These are phyloP conservation scores for Neofusicoccum laricinum DNA, from an alignment of 2,329 filamentous ascomycete species.

Conservation along the genomic window DNA sequence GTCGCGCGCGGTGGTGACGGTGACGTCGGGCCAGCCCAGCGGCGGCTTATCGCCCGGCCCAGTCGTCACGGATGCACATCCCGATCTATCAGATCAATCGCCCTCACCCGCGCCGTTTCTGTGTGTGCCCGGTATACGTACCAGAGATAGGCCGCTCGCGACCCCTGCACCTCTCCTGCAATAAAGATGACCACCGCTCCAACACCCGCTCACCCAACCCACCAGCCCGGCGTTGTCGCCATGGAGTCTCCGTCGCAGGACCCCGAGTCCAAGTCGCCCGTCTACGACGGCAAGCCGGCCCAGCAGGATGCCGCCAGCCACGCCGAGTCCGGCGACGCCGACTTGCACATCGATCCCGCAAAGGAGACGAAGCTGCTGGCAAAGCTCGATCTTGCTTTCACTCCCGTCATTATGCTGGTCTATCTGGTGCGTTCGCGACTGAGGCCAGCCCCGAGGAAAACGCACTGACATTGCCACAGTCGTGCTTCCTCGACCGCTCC, in stretches of 20 bases:
- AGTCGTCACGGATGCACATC: not conserved
- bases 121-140: constrained; percentile 2
- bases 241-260: constrained; percentile 2
- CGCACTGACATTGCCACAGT: not conserved
- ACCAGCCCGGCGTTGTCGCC: not conserved
- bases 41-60: constrained; percentile 1
- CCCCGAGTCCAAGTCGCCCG: constrained; percentile 5
- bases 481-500: constrained; percentile 54
- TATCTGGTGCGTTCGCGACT: constrained; percentile 40
- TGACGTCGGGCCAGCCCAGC: not conserved
- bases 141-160: not conserved
- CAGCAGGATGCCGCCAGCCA: constrained; percentile 17
- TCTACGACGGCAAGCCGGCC: constrained; percentile 16
- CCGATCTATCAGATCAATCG: constrained; percentile 9
- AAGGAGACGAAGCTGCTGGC: constrained; percentile 47
- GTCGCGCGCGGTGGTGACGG: not conserved
- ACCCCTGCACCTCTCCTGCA: not conserved
- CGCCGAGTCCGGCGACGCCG: constrained; percentile 13
- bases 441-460: not conserved
- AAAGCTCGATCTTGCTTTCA: constrained; percentile 49
- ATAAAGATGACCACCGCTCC: not conserved
- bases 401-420: constrained; percentile 55
- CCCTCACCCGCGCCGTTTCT: not conserved
- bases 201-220: not conserved
- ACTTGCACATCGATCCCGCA: constrained; percentile 38